Conservation (phyloP, 345 rosid genomes). For the Brassica incana region DNA sequence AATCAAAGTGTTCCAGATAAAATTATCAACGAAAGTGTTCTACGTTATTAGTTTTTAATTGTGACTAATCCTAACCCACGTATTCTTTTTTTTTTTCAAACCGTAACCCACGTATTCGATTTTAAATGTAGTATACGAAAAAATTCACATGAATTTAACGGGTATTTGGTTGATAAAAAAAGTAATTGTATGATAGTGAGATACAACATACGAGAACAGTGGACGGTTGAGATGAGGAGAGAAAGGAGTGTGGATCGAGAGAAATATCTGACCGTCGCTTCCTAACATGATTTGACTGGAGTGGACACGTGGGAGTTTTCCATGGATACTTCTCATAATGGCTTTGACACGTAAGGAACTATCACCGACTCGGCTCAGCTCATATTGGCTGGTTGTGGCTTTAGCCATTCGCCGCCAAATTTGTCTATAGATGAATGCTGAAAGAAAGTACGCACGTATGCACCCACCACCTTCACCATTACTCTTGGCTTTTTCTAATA, state of each 20-base stretch:
- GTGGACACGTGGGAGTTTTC: conserved; percentile 20
- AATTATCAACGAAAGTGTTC: background rate
- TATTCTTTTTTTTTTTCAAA: background rate
- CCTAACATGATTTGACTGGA: background rate
- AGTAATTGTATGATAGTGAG: conserved; percentile 20
- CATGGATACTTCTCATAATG: conserved; percentile 8
- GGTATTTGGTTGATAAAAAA: conserved; percentile 2
- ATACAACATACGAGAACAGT: conserved; percentile 8
- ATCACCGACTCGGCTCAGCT: conserved; percentile 16
- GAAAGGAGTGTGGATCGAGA: conserved; percentile 10
- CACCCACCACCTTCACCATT: background rate
- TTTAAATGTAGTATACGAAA: background rate
- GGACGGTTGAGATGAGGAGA: conserved; percentile 36
- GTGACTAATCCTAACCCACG: background rate
- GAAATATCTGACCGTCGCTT: conserved; percentile 32
- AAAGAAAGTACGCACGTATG: conserved; percentile 1
- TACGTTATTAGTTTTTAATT: conserved; percentile 9
- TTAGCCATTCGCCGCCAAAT: conserved; percentile 24
- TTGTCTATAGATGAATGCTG: background rate
- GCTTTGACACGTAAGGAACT: conserved; percentile 9
- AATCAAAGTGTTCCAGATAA: background rate
- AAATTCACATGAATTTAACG: background rate
- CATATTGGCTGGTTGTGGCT: background rate
- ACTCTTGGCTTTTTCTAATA: background rate
- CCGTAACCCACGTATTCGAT: background rate